A percentile compares a stretch with the other conserved stretches of the same genome.
Evolutionary conservation across 805 yeast species (phyloP).

Genomic region (Blastobotrys peoriensis): DNA sequence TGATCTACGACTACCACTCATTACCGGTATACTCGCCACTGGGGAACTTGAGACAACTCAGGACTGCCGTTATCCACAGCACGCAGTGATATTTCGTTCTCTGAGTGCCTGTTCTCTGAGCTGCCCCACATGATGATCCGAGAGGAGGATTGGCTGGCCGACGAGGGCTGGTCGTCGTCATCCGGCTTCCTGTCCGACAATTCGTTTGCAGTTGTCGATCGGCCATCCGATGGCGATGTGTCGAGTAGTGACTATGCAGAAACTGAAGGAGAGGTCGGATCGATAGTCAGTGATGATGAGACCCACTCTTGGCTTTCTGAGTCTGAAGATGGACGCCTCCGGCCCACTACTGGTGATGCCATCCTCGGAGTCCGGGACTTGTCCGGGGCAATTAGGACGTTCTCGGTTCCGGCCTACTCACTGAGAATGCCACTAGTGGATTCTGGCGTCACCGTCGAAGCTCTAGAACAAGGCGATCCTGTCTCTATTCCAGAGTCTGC

Average conservation of each 20-base stretch:
- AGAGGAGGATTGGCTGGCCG: slow-evolving; percentile 6
- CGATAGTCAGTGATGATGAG: not conserved
- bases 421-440: not conserved
- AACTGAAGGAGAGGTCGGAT: slow-evolving; percentile 1
- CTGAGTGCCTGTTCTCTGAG: too few relatives aligned
- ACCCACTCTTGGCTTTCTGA: not conserved
- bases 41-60: too few relatives aligned
- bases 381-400: not conserved
- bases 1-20: too few relatives aligned
- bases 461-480: not conserved
- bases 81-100: too few relatives aligned
- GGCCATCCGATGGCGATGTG: slow-evolving; percentile 14
- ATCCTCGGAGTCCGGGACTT: not conserved
- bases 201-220: slow-evolving; percentile 8
- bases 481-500: not conserved
- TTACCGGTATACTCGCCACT: too few relatives aligned
- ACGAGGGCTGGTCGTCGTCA: slow-evolving; percentile 2
- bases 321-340: not conserved
- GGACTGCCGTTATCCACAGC: too few relatives aligned
- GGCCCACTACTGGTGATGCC: not conserved
- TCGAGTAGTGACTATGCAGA: not conserved
- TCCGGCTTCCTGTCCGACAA: slow-evolving; percentile 10
- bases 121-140: too few relatives aligned
- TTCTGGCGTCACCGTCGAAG: not conserved
- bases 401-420: not conserved